A percentile compares a stretch with the other conserved stretches of the same genome.
Conservation (phyloP, 2,329 filamentous ascomycete genomes). For the Epichloe festucae region DNA sequence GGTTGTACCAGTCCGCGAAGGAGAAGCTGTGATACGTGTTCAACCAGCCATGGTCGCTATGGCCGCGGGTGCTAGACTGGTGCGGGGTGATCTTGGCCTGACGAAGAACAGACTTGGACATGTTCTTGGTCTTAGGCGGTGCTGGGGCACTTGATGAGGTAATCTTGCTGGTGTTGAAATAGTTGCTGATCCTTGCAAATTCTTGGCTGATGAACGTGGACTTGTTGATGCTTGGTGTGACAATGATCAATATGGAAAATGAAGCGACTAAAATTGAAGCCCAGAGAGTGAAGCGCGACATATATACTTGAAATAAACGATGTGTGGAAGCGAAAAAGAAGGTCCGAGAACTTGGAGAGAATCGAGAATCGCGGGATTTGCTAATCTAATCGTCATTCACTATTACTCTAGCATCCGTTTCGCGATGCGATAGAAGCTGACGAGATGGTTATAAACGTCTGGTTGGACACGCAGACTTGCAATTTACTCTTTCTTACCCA, state of each 20-base stretch:
- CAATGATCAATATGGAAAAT: slow-evolving; percentile 25
- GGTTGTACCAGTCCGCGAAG: slow-evolving; percentile 62
- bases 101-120: slow-evolving; percentile 46
- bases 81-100: slow-evolving; percentile 65
- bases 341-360: slow-evolving; percentile 3
- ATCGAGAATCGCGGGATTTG: slow-evolving; percentile 5
- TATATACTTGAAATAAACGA: slow-evolving; percentile 20
- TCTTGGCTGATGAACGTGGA: slow-evolving; percentile 6
- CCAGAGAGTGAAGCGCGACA: slow-evolving; percentile 21
- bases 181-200: slow-evolving; percentile 5
- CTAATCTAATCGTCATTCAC: neutral
- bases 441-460: slow-evolving; percentile 1
- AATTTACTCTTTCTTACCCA: neutral
- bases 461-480: neutral
- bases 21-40: slow-evolving; percentile 79
- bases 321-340: slow-evolving; percentile 15
- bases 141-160: neutral
- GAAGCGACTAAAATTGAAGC: slow-evolving; percentile 23
- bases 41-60: slow-evolving; percentile 76
- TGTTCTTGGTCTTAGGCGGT: slow-evolving; percentile 29
- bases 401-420: neutral
- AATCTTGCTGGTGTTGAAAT: slow-evolving; percentile 1
- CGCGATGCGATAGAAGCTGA: slow-evolving; percentile 4
- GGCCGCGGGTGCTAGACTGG: slow-evolving; percentile 57
- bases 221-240: slow-evolving; percentile 9